These are phyloP conservation scores for Penicillium maclennaniae DNA, from an alignment of 495 filamentous ascomycete genomes.

Conservation along the genomic window DNA sequence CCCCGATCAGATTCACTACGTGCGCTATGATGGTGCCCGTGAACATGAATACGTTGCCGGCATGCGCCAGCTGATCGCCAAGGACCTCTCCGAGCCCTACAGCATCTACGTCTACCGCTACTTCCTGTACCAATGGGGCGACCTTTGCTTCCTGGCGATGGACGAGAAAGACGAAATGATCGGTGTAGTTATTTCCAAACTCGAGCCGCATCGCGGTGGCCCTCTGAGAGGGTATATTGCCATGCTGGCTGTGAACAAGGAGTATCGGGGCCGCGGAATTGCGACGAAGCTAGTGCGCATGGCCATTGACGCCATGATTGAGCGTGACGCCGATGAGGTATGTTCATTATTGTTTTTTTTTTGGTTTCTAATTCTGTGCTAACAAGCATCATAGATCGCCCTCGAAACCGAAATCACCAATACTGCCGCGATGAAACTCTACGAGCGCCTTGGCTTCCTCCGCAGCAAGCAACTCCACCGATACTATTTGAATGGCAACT, in stretches of 20 bases:
- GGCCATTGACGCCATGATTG: constrained; percentile 90
- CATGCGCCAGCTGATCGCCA: constrained; percentile 91
- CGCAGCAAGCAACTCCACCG: constrained; percentile 89
- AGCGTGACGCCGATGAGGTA: constrained; percentile 81
- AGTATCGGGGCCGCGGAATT: constrained; percentile 80
- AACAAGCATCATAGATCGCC: constrained; percentile 57
- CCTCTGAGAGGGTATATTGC: constrained; percentile 94
- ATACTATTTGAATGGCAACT: constrained; percentile 96
- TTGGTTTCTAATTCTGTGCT: background rate
- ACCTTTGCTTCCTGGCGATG: constrained; percentile 89
- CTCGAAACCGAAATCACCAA: constrained; percentile 98
- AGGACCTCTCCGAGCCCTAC: constrained; percentile 96
- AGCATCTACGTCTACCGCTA: constrained; percentile 99
- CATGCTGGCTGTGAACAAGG: constrained; percentile 85
- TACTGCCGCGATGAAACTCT: constrained; percentile 84
- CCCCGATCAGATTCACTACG: constrained; percentile 59
- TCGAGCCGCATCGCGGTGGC: constrained; percentile 79
- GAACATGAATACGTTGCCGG: constrained; percentile 79
- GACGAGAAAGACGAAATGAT: constrained; percentile 57
- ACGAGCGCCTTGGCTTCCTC: constrained; percentile 90
- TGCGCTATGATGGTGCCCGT: constrained; percentile 74
- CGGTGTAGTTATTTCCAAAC: constrained; percentile 93
- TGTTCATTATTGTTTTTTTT: constrained; percentile 1
- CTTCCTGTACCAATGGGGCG: constrained; percentile 97
- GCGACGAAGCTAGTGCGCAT: constrained; percentile 83